Percentiles rank a stretch among this genome's conserved stretches.
Conservation (phyloP, 176 grass and related monocot genomes). For the Phoenix dactylifera region DNA sequence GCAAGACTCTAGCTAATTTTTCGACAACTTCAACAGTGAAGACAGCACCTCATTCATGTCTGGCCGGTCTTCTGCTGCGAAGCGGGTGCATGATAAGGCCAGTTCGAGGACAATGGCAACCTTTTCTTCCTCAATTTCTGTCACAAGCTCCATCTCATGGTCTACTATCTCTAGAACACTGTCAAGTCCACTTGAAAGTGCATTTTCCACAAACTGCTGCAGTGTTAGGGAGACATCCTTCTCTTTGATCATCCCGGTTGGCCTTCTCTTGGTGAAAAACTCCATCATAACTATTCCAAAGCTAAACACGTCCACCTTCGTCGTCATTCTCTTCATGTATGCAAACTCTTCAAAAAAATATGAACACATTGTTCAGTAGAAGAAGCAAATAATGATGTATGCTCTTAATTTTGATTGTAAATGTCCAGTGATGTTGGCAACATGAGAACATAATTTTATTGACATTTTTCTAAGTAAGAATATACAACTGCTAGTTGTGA, state of each 20-base stretch:
- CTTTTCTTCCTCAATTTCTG: slow-evolving; percentile 41
- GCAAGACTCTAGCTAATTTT: neutral
- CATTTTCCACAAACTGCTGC: slow-evolving; percentile 63
- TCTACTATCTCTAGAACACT: slow-evolving; percentile 45
- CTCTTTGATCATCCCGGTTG: slow-evolving; percentile 52
- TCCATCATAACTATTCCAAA: slow-evolving; percentile 80
- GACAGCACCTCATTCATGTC: slow-evolving; percentile 61
- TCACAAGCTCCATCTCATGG: slow-evolving; percentile 32
- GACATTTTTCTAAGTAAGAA: no score
- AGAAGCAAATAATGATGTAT: neutral
- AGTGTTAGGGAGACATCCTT: slow-evolving; percentile 41
- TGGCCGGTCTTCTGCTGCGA: slow-evolving; percentile 51
- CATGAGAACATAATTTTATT: no score
- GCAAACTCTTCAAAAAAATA: slow-evolving; percentile 51
- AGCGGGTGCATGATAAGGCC: slow-evolving; percentile 47
- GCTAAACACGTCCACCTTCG: slow-evolving; percentile 90
- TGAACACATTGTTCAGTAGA: neutral
- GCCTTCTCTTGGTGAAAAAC: slow-evolving; percentile 57
- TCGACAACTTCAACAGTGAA: slow-evolving; percentile 41
- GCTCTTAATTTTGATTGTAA: no score
- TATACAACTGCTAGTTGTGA: no score
- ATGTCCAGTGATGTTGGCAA: no score
- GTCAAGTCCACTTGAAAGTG: slow-evolving; percentile 34
- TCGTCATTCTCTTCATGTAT: slow-evolving; percentile 52
- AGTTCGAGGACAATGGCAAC: slow-evolving; percentile 35